Percentiles rank a stretch among this genome's conserved stretches.
phyloP scores from a whole-genome alignment of 2,329 filamentous ascomycete species.

The Aphanocladium album region DNA sequence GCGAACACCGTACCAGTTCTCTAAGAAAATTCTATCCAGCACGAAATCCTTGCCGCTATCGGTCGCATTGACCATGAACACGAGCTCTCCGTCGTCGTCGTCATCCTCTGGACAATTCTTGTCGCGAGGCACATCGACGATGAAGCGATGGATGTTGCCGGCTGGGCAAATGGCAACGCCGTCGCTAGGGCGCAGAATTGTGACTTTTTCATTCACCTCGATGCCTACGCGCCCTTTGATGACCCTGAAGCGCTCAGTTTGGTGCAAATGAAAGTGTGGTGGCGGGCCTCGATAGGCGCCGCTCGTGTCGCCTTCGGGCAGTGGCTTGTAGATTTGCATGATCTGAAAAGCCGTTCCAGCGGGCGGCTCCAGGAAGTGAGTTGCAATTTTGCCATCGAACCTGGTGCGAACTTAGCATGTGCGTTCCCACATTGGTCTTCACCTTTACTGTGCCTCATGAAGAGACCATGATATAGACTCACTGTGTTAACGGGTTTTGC shows the following conservation, averaged over 20 bases:
- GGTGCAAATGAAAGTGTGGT: neutral
- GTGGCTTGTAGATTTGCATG: neutral
- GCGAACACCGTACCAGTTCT: neutral
- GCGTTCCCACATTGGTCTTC: too few species aligned
- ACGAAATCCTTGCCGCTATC: neutral
- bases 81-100: neutral
- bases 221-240: neutral
- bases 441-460: neutral
- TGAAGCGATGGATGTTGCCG: neutral
- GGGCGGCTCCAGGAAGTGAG: neutral
- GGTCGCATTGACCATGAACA: neutral
- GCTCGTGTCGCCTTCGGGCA: neutral
- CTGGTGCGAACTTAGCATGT: neutral
- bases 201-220: neutral
- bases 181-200: neutral
- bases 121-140: neutral
- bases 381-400: neutral
- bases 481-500: neutral
- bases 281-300: neutral
- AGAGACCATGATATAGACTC: neutral
- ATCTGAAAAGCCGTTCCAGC: neutral
- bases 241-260: neutral
- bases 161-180: neutral
- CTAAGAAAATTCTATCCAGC: neutral
- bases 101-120: neutral